Conservation (phyloP, 2,329 filamentous ascomycete genomes). For the Hymenoscyphus scutula region DNA sequence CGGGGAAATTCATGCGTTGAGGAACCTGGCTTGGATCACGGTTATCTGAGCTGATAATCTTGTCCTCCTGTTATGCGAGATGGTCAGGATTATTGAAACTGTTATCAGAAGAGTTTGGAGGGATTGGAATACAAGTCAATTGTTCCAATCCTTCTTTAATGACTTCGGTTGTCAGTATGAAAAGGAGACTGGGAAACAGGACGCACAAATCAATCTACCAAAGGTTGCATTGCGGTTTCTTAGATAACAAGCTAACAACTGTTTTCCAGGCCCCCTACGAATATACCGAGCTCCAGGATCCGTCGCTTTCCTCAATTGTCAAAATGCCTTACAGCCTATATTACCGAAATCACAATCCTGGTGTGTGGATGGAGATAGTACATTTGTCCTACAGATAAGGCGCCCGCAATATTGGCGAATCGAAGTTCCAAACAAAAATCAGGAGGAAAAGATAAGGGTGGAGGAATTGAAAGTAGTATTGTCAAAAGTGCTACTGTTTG, state of each 20-base stretch:
- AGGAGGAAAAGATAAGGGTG: constrained; percentile 62
- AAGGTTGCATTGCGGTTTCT: neutral
- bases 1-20: constrained; percentile 2
- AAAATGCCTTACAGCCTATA: constrained; percentile 79
- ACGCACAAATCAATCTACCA: neutral
- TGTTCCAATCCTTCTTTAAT: neutral
- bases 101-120: neutral
- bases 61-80: neutral
- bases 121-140: neutral
- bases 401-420: constrained; percentile 87
- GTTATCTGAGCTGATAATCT: neutral
- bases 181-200: neutral
- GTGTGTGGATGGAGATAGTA: constrained; percentile 83
- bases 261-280: constrained; percentile 61
- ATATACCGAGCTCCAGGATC: constrained; percentile 86
- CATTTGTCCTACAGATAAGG: constrained; percentile 83
- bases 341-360: constrained; percentile 89
- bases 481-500: constrained; percentile 73
- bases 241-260: neutral
- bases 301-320: constrained; percentile 84
- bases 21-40: neutral
- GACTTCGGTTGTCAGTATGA: neutral
- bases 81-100: neutral
- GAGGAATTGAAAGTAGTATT: constrained; percentile 68
- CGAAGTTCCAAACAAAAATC: constrained; percentile 68